Evolutionary conservation across 2,329 filamentous ascomycete genomes (phyloP), one percentile per base, ranked within the genome.

Genomic region (Daldinia sp.): DNA sequence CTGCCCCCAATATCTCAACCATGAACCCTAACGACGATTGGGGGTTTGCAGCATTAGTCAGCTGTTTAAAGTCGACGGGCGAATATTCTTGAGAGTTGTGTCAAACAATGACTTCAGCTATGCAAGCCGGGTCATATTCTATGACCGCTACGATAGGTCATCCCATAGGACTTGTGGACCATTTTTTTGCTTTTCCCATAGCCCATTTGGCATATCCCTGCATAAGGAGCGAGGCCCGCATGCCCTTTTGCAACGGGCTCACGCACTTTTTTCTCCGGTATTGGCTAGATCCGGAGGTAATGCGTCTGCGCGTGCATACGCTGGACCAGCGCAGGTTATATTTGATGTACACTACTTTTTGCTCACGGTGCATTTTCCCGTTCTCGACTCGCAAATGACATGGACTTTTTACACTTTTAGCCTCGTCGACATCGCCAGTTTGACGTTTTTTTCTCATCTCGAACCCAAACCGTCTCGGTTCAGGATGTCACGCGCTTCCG

Each of bases 211-310:
- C 59, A 48, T 59, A 48, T 58, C 64, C 44, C 48, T 60, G 64
- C 67, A 68, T 63, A 37, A 56, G 63, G 50, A 56, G 35, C 39
- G 28, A 65, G 44, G 60, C 42, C 48, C 62, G 57, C 60, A 59
- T 63, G 57, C 55, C 51, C 51, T 42, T 67, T 69, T 48, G 63
- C 53, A 39, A 65, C 48, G 41, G 60, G 61, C 64, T 61, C 67
- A 63, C 48, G 48, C 56, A 35, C 39, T n/a, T 39, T 59, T 62
- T 65, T 65, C 64, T 59, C 64, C 69, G 69, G 62, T 48, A 72
- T 72, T 70, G 64, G 67, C 59, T 51, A 68, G 60, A 68, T 66
- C 64, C 44, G 64, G 64, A 68, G 48, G 67, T 62, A 70, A 68
- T 70, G 62, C 64, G 60, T 66, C 67, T 68, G 62, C 69, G 51